These are phyloP conservation scores for Globisporangium solare DNA, from an alignment of 352 stramenopile species.

Conservation along the genomic window DNA sequence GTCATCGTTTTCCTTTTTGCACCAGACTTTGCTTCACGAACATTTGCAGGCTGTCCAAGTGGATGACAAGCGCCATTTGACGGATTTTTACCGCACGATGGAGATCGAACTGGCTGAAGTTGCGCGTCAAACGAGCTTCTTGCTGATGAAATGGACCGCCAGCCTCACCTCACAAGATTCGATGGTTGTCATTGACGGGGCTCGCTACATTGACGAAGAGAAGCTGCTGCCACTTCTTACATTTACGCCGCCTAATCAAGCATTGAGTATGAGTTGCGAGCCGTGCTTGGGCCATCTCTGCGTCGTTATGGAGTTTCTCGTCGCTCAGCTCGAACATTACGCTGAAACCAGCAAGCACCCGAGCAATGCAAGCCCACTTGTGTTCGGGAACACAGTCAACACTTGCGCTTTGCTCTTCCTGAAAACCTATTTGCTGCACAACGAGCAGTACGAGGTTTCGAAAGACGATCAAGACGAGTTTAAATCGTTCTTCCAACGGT, in stretches of 20 bases:
- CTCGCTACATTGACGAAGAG: constrained; percentile 52
- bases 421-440: constrained; percentile 57
- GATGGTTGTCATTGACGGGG: constrained; percentile 41
- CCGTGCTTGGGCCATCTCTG: constrained; percentile 51
- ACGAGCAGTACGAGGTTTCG: constrained; percentile 35
- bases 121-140: constrained; percentile 32
- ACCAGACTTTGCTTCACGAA: constrained; percentile 59
- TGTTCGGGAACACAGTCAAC: constrained; percentile 36
- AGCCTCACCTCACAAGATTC: constrained; percentile 27
- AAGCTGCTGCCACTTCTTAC: constrained; percentile 47
- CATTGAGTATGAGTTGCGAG: constrained; percentile 38
- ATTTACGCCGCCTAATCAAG: constrained; percentile 39
- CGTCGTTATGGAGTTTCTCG: constrained; percentile 58
- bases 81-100: constrained; percentile 38
- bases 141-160: constrained; percentile 56
- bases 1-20: constrained; percentile 39
- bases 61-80: constrained; percentile 30
- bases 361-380: background rate
- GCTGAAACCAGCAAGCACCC: constrained; percentile 7
- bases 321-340: constrained; percentile 37
- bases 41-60: constrained; percentile 38
- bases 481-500: constrained; percentile 29
- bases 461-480: constrained; percentile 39
- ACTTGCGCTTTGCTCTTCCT: constrained; percentile 53
- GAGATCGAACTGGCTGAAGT: constrained; percentile 42